Conservation (phyloP, 2,329 filamentous ascomycete genomes). For the Pestalotiopsis sp. region DNA sequence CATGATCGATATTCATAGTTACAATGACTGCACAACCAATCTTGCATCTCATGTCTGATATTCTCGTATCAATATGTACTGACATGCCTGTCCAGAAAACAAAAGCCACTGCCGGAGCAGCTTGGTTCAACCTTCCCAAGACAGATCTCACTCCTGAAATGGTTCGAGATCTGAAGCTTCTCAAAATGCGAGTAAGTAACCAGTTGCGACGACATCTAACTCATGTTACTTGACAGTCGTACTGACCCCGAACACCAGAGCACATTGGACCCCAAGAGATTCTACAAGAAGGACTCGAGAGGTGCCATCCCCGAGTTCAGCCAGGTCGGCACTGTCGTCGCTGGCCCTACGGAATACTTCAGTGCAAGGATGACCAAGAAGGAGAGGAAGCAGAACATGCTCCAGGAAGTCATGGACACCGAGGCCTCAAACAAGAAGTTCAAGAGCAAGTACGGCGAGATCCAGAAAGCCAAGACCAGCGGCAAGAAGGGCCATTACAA, state of each 20-base stretch:
- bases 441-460: slow-evolving; percentile 83
- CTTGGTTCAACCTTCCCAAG: slow-evolving; percentile 88
- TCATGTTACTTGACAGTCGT: not conserved
- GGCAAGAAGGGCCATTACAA: slow-evolving; percentile 93
- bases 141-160: slow-evolving; percentile 83
- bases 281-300: slow-evolving; percentile 79
- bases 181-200: slow-evolving; percentile 76
- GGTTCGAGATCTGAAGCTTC: slow-evolving; percentile 84
- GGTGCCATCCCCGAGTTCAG: slow-evolving; percentile 78
- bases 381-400: slow-evolving; percentile 83
- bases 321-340: slow-evolving; percentile 84
- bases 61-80: not conserved
- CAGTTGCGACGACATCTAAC: not conserved
- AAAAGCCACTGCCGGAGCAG: slow-evolving; percentile 67
- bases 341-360: slow-evolving; percentile 87
- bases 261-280: slow-evolving; percentile 35
- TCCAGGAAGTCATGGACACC: slow-evolving; percentile 78
- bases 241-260: not conserved
- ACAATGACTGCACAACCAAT: slow-evolving; percentile 60
- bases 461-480: slow-evolving; percentile 80
- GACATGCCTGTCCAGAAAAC: not conserved
- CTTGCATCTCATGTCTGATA: slow-evolving; percentile 13
- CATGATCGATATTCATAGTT: slow-evolving; percentile 70
- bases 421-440: slow-evolving; percentile 72
- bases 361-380: slow-evolving; percentile 81